phyloP scores from a whole-genome alignment of 495 filamentous ascomycete species.

The Talaromyces nanjingensis region DNA sequence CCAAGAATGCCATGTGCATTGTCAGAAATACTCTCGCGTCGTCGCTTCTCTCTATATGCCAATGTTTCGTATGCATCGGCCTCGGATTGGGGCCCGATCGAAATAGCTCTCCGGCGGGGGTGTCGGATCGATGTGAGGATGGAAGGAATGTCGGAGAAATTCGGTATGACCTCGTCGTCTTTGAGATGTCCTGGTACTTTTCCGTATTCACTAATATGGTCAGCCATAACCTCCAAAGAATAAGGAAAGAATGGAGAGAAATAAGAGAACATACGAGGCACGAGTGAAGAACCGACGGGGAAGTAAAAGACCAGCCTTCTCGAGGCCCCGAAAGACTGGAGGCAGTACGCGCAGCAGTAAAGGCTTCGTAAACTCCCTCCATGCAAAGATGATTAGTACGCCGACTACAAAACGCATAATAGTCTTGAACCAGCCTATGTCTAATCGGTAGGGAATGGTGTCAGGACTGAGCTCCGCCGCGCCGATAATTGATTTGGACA shows the following conservation, averaged over 20 bases:
- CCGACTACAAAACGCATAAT: slow-evolving; percentile 65
- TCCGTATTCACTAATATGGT: slow-evolving; percentile 61
- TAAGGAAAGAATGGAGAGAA: not conserved
- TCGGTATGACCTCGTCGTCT: slow-evolving; percentile 81
- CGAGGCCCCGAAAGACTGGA: slow-evolving; percentile 79
- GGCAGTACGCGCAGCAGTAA: slow-evolving; percentile 68
- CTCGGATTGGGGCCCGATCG: slow-evolving; percentile 87
- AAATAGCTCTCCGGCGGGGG: slow-evolving; percentile 73
- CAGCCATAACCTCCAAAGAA: not conserved
- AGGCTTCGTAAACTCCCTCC: slow-evolving; percentile 85
- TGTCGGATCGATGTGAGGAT: slow-evolving; percentile 74
- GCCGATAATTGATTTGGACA: slow-evolving; percentile 46
- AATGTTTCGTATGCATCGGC: slow-evolving; percentile 95
- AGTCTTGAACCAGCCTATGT: slow-evolving; percentile 55
- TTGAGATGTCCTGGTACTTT: slow-evolving; percentile 69
- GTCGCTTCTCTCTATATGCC: slow-evolving; percentile 78
- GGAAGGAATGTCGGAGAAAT: slow-evolving; percentile 72
- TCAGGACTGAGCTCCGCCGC: slow-evolving; percentile 53
- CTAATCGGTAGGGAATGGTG: slow-evolving; percentile 57
- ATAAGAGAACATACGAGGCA: slow-evolving; percentile 56
- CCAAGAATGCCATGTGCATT: not conserved
- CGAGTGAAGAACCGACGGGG: slow-evolving; percentile 85
- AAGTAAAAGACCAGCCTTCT: slow-evolving; percentile 66
- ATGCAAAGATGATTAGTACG: slow-evolving; percentile 75
- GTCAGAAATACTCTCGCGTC: slow-evolving; percentile 61